A percentile compares a stretch with the other conserved stretches of the same genome.
phyloP scores from a whole-genome alignment of 345 rosid genomes.

The Citrus unshiu region DNA sequence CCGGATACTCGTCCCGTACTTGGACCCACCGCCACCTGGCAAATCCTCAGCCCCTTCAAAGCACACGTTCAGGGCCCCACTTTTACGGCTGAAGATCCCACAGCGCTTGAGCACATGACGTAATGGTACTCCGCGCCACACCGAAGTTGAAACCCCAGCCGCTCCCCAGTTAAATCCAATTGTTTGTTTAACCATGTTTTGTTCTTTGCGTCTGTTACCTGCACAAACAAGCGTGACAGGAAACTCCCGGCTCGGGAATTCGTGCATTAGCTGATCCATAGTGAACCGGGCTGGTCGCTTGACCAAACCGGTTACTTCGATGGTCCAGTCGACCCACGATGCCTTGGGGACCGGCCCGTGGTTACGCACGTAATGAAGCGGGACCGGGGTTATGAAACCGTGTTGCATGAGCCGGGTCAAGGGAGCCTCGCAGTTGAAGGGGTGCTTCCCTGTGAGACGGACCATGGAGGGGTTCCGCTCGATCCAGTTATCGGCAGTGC shows the following conservation, averaged over 20 bases:
- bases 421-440: slow-evolving; percentile 87
- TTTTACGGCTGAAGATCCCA: slow-evolving; percentile 55
- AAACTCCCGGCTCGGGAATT: slow-evolving; percentile 63
- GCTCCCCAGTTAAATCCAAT: slow-evolving; percentile 97
- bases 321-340: slow-evolving; percentile 65
- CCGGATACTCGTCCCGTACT: slow-evolving; percentile 77
- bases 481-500: slow-evolving; percentile 78
- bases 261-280: slow-evolving; percentile 71
- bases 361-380: slow-evolving; percentile 94
- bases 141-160: slow-evolving; percentile 71
- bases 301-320: slow-evolving; percentile 79
- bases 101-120: slow-evolving; percentile 62
- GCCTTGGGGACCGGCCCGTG: slow-evolving; percentile 77
- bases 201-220: slow-evolving; percentile 90
- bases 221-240: slow-evolving; percentile 88
- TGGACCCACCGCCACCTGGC: slow-evolving; percentile 94
- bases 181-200: slow-evolving; percentile 80
- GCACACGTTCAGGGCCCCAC: slow-evolving; percentile 76
- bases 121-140: slow-evolving; percentile 80
- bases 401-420: slow-evolving; percentile 81
- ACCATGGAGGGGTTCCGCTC: slow-evolving; percentile 76
- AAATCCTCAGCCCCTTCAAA: slow-evolving; percentile 94
- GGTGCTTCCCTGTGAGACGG: slow-evolving; percentile 96
- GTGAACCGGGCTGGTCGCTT: slow-evolving; percentile 58
- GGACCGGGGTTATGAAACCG: slow-evolving; percentile 91